Evolutionary conservation across 495 filamentous ascomycete species (phyloP).

Genomic region (Hyphodiscus hymeniophilus): DNA sequence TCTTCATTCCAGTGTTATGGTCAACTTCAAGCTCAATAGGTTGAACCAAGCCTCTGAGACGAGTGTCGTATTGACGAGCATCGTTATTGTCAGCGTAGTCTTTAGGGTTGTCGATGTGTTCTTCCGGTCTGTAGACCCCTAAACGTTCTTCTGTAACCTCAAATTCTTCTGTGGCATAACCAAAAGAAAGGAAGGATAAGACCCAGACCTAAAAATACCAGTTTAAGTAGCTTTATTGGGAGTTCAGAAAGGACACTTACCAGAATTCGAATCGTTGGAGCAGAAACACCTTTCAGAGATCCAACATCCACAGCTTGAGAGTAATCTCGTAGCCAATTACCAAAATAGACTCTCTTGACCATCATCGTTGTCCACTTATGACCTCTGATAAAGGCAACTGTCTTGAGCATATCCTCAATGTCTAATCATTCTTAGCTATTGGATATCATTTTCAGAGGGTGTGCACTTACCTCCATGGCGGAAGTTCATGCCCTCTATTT

Average conservation of each 20-base stretch:
- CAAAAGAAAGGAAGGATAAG: conserved; percentile 54
- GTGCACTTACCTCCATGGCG: conserved; percentile 65
- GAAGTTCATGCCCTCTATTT: conserved; percentile 92
- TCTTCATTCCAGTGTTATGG: conserved; percentile 87
- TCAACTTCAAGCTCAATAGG: conserved; percentile 77
- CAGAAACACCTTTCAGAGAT: conserved; percentile 79
- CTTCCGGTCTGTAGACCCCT: conserved; percentile 81
- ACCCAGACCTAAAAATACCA: conserved; percentile 33
- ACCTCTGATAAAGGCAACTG: conserved; percentile 75
- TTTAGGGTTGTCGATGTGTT: conserved; percentile 77
- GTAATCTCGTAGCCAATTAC: conserved; percentile 70
- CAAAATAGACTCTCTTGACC: conserved; percentile 89
- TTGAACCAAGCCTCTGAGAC: conserved; percentile 69
- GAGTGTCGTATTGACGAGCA: conserved; percentile 74
- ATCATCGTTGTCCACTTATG: conserved; percentile 93
- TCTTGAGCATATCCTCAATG: conserved; percentile 90
- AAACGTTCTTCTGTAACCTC: conserved; percentile 83
- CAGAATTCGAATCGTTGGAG: conserved; percentile 82
- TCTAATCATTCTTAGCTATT: conserved; percentile 26
- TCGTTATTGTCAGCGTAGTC: conserved; percentile 67
- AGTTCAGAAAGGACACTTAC: conserved; percentile 28
- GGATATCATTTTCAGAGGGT: neutral
- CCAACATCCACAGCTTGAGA: conserved; percentile 90
- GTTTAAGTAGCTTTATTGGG: neutral
- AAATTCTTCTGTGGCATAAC: conserved; percentile 85